These are phyloP conservation scores for Talaromyces amestolkiae DNA, from an alignment of 2,329 filamentous ascomycete species.

Conservation along the genomic window DNA sequence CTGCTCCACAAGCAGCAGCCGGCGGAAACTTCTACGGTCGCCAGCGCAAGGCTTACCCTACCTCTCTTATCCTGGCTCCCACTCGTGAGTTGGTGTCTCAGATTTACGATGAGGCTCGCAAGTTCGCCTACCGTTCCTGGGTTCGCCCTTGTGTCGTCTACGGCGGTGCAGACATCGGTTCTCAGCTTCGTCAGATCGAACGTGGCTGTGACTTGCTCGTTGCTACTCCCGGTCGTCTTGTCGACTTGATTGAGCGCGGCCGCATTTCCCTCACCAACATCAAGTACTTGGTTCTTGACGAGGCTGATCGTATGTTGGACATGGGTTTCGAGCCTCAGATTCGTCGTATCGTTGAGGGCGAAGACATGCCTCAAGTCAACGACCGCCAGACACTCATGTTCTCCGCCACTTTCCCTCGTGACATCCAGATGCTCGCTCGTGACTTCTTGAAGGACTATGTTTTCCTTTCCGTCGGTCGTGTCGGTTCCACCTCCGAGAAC, in stretches of 20 bases:
- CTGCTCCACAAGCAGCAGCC: constrained; percentile 62
- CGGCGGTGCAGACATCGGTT: constrained; percentile 97
- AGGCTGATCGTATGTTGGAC: constrained; percentile 99
- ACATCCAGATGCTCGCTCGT: constrained; percentile 98
- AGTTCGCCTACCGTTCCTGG: constrained; percentile 99
- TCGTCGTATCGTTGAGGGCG: constrained; percentile 94
- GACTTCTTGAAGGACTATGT: constrained; percentile 99
- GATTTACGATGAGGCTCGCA: constrained; percentile 95
- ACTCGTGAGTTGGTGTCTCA: constrained; percentile 98
- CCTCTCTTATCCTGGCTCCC: constrained; percentile 89
- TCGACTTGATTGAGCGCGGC: constrained; percentile 97
- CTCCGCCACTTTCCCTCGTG: constrained; percentile 96
- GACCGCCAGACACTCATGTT: constrained; percentile 99
- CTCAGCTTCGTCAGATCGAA: constrained; percentile 97
- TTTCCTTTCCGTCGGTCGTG: constrained; percentile 97
- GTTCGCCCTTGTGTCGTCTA: constrained; percentile 98
- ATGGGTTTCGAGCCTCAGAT: constrained; percentile 99
- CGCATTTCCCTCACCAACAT: constrained; percentile 97
- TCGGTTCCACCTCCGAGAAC: constrained; percentile 99
- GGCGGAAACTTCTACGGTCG: constrained; percentile 72
- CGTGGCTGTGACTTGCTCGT: constrained; percentile 95
- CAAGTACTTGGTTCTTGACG: constrained; percentile 97
- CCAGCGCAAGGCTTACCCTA: constrained; percentile 96
- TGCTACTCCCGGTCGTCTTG: constrained; percentile 92
- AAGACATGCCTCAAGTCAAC: constrained; percentile 87